These are phyloP conservation scores for Hemerocallis citrina DNA, from an alignment of 106 monocot genomes.

Conservation along the genomic window DNA sequence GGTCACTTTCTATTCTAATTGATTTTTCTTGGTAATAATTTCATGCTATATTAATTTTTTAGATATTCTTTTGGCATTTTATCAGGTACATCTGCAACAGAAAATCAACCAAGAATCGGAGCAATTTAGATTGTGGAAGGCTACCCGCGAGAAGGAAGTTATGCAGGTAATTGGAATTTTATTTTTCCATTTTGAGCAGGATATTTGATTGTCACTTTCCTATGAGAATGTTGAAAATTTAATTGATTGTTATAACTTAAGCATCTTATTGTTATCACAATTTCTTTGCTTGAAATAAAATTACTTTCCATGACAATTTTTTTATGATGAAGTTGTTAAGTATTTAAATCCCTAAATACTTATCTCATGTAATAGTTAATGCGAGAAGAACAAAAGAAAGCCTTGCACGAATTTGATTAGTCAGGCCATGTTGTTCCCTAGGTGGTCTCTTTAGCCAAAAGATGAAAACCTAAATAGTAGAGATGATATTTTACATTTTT, in stretches of 20 bases:
- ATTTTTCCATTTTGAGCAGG: not conserved
- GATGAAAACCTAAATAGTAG: too few species aligned
- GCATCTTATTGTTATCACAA: not conserved
- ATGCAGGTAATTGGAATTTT: conserved; percentile 53
- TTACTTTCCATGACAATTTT: not conserved
- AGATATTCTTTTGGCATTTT: not conserved
- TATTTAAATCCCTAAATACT: too few species aligned
- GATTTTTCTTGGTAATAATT: not conserved
- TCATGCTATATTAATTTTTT: not conserved
- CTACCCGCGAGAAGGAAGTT: conserved; percentile 90
- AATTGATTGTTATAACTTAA: not conserved
- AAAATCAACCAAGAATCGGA: conserved; percentile 98
- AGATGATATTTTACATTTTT: too few species aligned
- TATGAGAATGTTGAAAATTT: not conserved
- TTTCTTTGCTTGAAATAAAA: not conserved
- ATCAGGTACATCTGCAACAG: conserved; percentile 90
- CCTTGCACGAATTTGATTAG: too few species aligned
- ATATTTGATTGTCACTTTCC: not conserved
- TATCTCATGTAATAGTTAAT: too few species aligned
- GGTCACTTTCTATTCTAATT: conserved; percentile 23
- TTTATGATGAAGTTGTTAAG: too few species aligned
- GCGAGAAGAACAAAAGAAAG: too few species aligned
- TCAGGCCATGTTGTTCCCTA: too few species aligned
- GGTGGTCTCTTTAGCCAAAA: too few species aligned
- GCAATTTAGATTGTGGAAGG: conserved; percentile 91